Base-by-base conservation (phyloP, 768 basidiomycete species). In the Sarcodon aspratus region DNA sequence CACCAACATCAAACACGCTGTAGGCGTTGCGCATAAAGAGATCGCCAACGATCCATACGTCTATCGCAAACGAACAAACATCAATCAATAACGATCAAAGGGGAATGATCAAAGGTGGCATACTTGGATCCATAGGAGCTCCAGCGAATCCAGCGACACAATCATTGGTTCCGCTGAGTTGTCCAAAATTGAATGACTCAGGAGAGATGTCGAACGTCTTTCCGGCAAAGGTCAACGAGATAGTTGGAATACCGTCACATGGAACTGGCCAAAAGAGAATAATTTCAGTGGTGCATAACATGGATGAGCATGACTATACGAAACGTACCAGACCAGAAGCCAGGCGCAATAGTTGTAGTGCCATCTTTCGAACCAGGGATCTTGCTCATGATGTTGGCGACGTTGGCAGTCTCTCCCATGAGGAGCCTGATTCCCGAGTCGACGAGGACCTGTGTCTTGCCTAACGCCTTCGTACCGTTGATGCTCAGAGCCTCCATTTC, bases 21-120 rank as follows among this genome's bases (percentile, higher is more conserved):
- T 73, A 78, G 21, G 73, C 70, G 47, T 69, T 72, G 54, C 61
- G 66, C 52, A 75, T 51, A 62, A 77, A 73, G 9, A 61, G 55
- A 33, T 66, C 66, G 6, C 69, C 69, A 21, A 69, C 37, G 44
- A 69, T 57, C 67, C 66, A 68, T 11, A 57, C 60, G 27, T 52
- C 56, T 18, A 33, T 31, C 33, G 15, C 21, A 27, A 27, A 27
- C 21, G 5, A 50, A 40, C 10, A 27, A 27, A 27, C 5, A 27
- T 27, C 21, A 27, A 5, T 27, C 21, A 27, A 27, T 27, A 27
- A 27, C 21, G 21, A 27, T 27, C 21, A 27, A 27, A 27, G 21
- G 5, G 21, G 5, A 27, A 27, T 27, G 21, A 27, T 27, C 21
- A 27, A 27, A 27, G 5, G 21, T 3, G 21, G 21, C 21, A 5